phyloP scores from a whole-genome alignment of 192 early-diverging fungal genomes.

The Allomyces macrogynus region DNA sequence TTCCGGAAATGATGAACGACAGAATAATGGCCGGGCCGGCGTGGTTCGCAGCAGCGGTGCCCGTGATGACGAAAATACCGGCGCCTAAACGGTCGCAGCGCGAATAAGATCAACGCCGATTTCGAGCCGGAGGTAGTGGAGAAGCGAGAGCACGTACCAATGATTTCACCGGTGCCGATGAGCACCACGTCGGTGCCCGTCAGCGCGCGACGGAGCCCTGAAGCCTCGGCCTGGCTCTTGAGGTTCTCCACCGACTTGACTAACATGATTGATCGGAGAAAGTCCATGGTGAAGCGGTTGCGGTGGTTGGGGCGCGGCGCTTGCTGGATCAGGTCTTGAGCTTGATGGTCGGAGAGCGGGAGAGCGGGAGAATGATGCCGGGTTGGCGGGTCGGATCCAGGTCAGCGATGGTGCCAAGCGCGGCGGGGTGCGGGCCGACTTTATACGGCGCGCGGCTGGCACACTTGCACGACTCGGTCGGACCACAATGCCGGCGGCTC shows the following conservation, averaged over 20 bases:
- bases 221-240: background rate
- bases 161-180: background rate
- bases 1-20: slow-evolving; percentile 49
- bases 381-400: too few relatives aligned
- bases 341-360: too few relatives aligned
- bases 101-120: background rate
- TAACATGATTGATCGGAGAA: slow-evolving; percentile 54
- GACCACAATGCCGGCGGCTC: too few relatives aligned
- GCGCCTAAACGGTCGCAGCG: background rate
- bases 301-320: too few relatives aligned
- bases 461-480: too few relatives aligned
- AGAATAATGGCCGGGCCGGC: slow-evolving; percentile 69
- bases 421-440: too few relatives aligned
- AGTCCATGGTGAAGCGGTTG: slow-evolving; percentile 24
- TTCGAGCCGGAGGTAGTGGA: background rate
- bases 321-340: too few relatives aligned
- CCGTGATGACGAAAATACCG: background rate
- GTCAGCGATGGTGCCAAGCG: too few relatives aligned
- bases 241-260: background rate
- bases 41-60: slow-evolving; percentile 42
- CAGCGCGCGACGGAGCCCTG: background rate
- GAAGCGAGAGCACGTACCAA: slow-evolving; percentile 33
- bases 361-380: too few relatives aligned
- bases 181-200: background rate
- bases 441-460: too few relatives aligned